Evolutionary conservation across 2,329 filamentous ascomycete species (phyloP).

Genomic region (Penicillium nordicum): DNA sequence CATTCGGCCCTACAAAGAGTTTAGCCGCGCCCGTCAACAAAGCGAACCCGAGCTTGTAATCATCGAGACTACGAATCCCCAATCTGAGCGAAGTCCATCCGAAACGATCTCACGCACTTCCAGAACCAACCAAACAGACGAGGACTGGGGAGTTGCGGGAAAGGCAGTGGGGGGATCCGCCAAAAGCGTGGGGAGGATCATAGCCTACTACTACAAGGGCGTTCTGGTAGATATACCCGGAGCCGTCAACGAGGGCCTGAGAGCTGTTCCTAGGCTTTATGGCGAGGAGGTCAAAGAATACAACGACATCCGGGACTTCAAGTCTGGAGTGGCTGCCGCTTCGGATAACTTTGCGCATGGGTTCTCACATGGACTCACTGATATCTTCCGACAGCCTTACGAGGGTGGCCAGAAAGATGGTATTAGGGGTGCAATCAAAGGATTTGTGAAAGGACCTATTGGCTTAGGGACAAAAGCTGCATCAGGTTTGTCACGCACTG

Average conservation of each 20-base stretch:
- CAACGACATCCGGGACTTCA: slow-evolving; percentile 32
- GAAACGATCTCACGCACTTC: neutral
- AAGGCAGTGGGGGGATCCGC: slow-evolving; percentile 17
- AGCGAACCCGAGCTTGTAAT: slow-evolving; percentile 4
- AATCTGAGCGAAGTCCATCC: neutral
- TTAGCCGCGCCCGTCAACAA: slow-evolving; percentile 4
- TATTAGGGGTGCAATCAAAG: slow-evolving; percentile 32
- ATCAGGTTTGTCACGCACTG: neutral
- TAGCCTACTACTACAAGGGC: slow-evolving; percentile 31
- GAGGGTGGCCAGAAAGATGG: slow-evolving; percentile 34
- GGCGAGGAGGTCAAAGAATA: slow-evolving; percentile 36
- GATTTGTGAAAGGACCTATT: slow-evolving; percentile 33
- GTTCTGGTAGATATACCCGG: slow-evolving; percentile 37
- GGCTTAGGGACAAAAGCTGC: slow-evolving; percentile 7
- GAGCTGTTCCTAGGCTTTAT: slow-evolving; percentile 35
- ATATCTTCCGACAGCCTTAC: slow-evolving; percentile 29
- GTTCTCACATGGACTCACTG: slow-evolving; percentile 33
- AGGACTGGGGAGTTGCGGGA: neutral
- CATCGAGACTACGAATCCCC: neutral
- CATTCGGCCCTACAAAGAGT: slow-evolving; percentile 24
- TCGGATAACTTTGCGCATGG: slow-evolving; percentile 34
- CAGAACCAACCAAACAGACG: neutral
- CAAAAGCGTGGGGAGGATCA: slow-evolving; percentile 27
- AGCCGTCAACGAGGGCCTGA: slow-evolving; percentile 37
- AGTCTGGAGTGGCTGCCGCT: slow-evolving; percentile 32